Base-by-base conservation (phyloP, 2,329 filamentous ascomycete species). In the Sarocladium brachiariae region DNA sequence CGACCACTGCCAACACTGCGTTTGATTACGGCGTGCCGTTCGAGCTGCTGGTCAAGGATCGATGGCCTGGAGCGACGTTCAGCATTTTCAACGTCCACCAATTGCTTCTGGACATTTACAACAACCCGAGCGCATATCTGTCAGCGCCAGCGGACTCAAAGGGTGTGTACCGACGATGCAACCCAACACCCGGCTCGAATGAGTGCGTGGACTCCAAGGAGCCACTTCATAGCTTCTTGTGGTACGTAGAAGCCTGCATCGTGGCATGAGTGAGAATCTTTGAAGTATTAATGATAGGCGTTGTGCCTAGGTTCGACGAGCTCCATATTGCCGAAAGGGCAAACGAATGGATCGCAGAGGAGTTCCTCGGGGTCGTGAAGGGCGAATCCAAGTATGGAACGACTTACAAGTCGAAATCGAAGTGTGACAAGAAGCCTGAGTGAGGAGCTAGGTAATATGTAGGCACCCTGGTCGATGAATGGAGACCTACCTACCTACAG, bases 241-340 rank as follows among this genome's bases (percentile, higher is more conserved):
- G 86, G 84, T 87, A 41, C 53, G 61, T 59, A 13, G 10, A 6
- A 23, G 39, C 18, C 14, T n/a, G n/a, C n/a, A n/a, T n/a, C n/a
- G n/a, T n/a, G n/a, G n/a, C n/a, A n/a, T n/a, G 23, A 11, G 8
- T 3, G 18, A 34, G 16, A n/a, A n/a, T n/a, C n/a, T n/a, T n/a
- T 35, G 37, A 18, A 7, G 11, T 30, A 18, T 27, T 53, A 31
- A 48, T 21, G 33, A 2, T 23, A 25, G n/a, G n/a, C n/a, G n/a
- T n/a, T 2, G 13, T 6, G 19, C 16, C n/a, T 37, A 70, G 68
- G 68, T 76, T 75, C 58, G 86, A 92, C 65, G 78, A 83, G 61
- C 63, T 91, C 61, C 87, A 92, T 68, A 85, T 86, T 0, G 83
- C 81, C 25, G 75, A 82, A 65, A 78, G 80, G 65, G 76, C 83